Evolutionary conservation across 2,329 filamentous ascomycete species (phyloP).

Genomic region (Hypocreales sp.): DNA sequence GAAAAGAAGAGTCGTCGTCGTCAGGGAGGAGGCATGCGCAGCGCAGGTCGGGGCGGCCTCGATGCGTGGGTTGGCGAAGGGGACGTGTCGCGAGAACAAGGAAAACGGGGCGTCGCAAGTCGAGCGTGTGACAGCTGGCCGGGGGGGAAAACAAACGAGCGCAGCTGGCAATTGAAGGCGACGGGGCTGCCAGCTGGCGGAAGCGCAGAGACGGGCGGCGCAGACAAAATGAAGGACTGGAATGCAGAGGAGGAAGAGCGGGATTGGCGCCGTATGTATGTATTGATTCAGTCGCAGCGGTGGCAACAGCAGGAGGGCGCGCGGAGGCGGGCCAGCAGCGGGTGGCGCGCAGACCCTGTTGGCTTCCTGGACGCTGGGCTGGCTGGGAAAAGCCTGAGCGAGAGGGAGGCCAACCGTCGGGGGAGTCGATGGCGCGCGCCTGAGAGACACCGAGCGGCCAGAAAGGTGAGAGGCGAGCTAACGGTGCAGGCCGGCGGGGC

Average conservation of each 20-base stretch:
- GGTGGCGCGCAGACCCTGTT: conserved; percentile 3
- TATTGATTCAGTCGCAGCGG: conserved; percentile 3
- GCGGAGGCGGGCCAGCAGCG: conserved; percentile 2
- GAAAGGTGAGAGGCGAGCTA: neutral
- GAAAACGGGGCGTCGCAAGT: too few species aligned
- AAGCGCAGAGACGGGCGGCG: too few species aligned
- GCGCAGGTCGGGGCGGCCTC: too few species aligned
- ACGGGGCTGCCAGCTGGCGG: conserved; percentile 2
- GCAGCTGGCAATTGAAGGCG: too few species aligned
- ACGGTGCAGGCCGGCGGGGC: too few species aligned
- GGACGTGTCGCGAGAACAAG: too few species aligned
- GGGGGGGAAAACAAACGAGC: too few species aligned
- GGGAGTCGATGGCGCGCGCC: neutral
- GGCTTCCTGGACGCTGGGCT: neutral
- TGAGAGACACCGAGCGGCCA: neutral
- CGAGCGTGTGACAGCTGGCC: too few species aligned
- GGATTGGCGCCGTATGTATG: conserved; percentile 9
- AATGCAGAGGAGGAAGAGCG: conserved; percentile 13
- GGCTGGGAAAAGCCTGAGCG: neutral
- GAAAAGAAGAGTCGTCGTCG: too few species aligned
- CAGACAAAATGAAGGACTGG: conserved; percentile 18
- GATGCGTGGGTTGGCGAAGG: too few species aligned
- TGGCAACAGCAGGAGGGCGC: conserved; percentile 5
- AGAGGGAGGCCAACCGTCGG: neutral
- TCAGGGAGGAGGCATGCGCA: too few species aligned